A percentile compares a stretch with the other conserved stretches of the same genome.
These are phyloP conservation scores for Lasiodiplodia hormozganensis DNA, from an alignment of 2,329 filamentous ascomycete species.

Conservation along the genomic window DNA sequence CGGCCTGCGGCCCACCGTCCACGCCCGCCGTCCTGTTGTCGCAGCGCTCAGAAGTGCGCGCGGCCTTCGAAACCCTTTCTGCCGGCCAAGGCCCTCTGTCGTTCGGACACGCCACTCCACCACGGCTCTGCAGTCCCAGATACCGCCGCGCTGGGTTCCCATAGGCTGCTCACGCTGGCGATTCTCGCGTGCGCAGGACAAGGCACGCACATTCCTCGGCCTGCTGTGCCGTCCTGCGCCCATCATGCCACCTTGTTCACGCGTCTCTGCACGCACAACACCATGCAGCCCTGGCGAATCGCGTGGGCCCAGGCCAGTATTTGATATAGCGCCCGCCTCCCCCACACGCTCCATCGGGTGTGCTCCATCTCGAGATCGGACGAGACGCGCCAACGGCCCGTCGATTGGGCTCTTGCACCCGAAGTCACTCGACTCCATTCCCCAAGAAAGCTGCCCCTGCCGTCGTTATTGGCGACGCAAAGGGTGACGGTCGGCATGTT, in stretches of 20 bases:
- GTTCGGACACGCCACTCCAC: slow-evolving; percentile 17
- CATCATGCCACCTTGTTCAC: slow-evolving; percentile 15
- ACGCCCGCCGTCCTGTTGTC: background rate
- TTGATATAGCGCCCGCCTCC: slow-evolving; percentile 4
- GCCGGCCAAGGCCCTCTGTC: slow-evolving; percentile 23
- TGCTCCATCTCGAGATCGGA: background rate
- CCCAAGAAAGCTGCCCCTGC: background rate
- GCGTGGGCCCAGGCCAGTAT: background rate
- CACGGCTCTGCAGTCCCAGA: slow-evolving; percentile 10
- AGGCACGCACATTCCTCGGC: slow-evolving; percentile 18
- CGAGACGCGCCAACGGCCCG: background rate
- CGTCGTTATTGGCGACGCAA: slow-evolving; percentile 18
- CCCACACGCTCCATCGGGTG: background rate
- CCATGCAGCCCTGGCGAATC: slow-evolving; percentile 21
- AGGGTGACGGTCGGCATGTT: slow-evolving; percentile 11
- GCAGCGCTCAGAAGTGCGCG: background rate
- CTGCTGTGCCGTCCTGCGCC: slow-evolving; percentile 18
- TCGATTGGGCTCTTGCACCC: slow-evolving; percentile 15
- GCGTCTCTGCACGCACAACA: slow-evolving; percentile 23
- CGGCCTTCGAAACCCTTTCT: background rate
- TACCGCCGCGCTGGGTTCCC: slow-evolving; percentile 15
- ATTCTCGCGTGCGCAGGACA: slow-evolving; percentile 20
- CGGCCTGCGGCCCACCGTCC: background rate
- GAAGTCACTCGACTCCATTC: slow-evolving; percentile 3
- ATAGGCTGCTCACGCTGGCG: slow-evolving; percentile 16